Evolutionary conservation across 1,284 basidiomycete genomes (phyloP).

Genomic region (Mycena sp.): DNA sequence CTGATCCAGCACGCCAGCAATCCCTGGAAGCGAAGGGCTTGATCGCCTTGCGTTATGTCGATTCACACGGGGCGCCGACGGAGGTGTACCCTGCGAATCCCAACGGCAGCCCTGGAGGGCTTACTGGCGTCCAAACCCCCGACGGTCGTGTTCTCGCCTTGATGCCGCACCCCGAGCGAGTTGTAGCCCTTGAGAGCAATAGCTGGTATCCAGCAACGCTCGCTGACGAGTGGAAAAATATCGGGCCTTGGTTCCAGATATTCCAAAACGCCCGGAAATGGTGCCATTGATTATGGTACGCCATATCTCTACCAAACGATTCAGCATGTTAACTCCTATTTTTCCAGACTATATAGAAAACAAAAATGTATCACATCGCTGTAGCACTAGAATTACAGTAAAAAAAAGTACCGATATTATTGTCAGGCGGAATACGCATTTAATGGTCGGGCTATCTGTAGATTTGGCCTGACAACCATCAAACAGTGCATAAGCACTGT

Average conservation of each 20-base stretch:
- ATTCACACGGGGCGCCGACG: conserved; percentile 72
- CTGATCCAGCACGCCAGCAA: conserved; percentile 48
- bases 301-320: background rate
- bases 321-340: no score
- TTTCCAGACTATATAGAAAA: background rate
- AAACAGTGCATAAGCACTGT: no score
- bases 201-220: conserved; percentile 82
- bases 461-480: no score
- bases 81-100: conserved; percentile 93
- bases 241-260: conserved; percentile 94
- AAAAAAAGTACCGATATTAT: background rate
- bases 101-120: conserved; percentile 89
- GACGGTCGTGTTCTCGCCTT: conserved; percentile 91
- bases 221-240: conserved; percentile 67
- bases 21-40: conserved; percentile 60
- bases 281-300: conserved; percentile 46
- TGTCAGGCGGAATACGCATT: no score
- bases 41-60: conserved; percentile 82
- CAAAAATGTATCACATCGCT: conserved; percentile 14
- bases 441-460: no score
- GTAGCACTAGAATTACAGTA: conserved; percentile 18
- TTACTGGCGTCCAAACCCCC: conserved; percentile 89
- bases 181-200: conserved; percentile 80
- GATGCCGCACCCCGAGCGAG: conserved; percentile 96
- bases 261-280: conserved; percentile 91